Percentiles rank a stretch among this genome's conserved stretches.
phyloP scores from a whole-genome alignment of 352 stramenopile species.

The Globisporangium viniferum region DNA sequence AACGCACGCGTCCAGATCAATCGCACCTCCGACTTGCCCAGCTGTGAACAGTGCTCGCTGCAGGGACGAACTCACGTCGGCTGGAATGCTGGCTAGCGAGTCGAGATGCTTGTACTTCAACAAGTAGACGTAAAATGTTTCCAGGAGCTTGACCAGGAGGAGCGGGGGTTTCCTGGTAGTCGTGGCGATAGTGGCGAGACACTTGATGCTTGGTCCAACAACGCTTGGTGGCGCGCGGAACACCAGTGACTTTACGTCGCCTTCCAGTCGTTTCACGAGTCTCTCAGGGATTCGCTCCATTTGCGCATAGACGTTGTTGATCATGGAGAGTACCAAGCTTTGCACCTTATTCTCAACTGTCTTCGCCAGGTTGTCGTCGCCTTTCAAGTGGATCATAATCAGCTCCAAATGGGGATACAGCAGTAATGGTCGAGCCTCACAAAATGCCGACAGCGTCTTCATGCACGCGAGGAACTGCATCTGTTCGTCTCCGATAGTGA shows the following conservation, averaged over 20 bases:
- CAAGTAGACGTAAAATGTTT: conserved; percentile 62
- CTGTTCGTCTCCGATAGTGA: conserved; percentile 49
- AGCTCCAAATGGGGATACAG: conserved; percentile 59
- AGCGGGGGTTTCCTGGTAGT: conserved; percentile 38
- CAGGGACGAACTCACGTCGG: conserved; percentile 43
- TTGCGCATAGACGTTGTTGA: conserved; percentile 50
- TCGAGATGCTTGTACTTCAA: conserved; percentile 38
- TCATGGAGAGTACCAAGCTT: conserved; percentile 55
- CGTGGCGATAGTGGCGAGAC: conserved; percentile 52
- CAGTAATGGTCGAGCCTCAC: conserved; percentile 58
- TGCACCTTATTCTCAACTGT: conserved; percentile 55
- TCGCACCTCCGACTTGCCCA: conserved; percentile 59
- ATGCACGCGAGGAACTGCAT: conserved; percentile 74
- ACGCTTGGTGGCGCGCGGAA: conserved; percentile 75
- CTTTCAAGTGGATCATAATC: conserved; percentile 71
- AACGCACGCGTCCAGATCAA: conserved; percentile 58
- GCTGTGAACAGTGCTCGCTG: conserved; percentile 72
- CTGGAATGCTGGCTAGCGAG: conserved; percentile 32
- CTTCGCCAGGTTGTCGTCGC: conserved; percentile 53
- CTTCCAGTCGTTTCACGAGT: conserved; percentile 44
- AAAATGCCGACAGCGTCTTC: conserved; percentile 75
- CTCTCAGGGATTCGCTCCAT: conserved; percentile 49
- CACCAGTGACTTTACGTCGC: conserved; percentile 63
- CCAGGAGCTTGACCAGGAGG: conserved; percentile 59
- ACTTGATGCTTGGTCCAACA: conserved; percentile 74